Evolutionary conservation across 768 basidiomycete genomes (phyloP), one percentile per base, ranked within the genome.

Genomic region (Boletus rufocinnamomeus): DNA sequence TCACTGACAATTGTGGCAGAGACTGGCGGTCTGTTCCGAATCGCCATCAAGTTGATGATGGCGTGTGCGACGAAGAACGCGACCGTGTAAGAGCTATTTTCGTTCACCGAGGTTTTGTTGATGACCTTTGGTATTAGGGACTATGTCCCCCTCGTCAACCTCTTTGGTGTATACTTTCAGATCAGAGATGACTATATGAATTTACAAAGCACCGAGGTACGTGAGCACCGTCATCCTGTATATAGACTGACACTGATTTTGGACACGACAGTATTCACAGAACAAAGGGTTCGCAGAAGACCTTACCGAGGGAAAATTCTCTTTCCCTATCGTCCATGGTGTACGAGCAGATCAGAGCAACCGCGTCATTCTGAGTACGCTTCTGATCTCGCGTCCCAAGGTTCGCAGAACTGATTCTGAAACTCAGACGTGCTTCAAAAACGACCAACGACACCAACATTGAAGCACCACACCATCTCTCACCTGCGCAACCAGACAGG

Each of bases 161-260:
- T 97, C 11, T 89, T 98, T 59, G 93, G 95, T 3, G 84, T 97
- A n/a, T 90, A 86, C 66, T 97, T 94, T 72, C 96, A 98, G 71
- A 95, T 98, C 64, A 78, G 95, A n/a, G 96, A 98, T 65, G 96
- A 98, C 71, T 90, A 95, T 47, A 93, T 96, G 91, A 98, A 98
- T 66, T 76, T 98, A 27, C 88, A 95, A 67, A 93, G 91, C 49
- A 82, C 83, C 19, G 85, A 95, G 79, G 94, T 93, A 65, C n/a
- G 19, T 44, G 35, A 13, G 4, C 19, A 19, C 32, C 10, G 3
- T 23, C 19, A 21, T 7, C 21, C 2, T 25, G n/a, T 11, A 17
- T 30, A 16, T n/a, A 2, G 11, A 37, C 10, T 4, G 37, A 27
- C 27, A 3, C 43, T 59, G 16, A 63, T 41, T 30, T 34, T 32